phyloP scores from a whole-genome alignment of 2,329 filamentous ascomycete species.

The Pseudogymnoascus sp. region DNA sequence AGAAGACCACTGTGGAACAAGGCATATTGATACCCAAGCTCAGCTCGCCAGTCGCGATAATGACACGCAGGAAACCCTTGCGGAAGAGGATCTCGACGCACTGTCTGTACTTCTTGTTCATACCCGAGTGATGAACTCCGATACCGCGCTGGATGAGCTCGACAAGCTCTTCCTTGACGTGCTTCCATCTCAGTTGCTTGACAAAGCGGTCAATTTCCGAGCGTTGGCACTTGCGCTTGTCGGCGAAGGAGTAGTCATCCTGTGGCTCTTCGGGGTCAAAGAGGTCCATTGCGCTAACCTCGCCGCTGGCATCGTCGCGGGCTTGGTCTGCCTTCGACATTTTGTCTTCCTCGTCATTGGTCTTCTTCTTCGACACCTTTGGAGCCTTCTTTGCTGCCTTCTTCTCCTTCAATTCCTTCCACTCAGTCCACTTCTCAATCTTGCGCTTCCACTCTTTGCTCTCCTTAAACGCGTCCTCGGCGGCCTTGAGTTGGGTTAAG shows the following conservation, averaged over 20 bases:
- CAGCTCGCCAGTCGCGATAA: slow-evolving; percentile 69
- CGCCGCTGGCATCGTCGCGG: slow-evolving; percentile 48
- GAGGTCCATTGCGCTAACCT: slow-evolving; percentile 49
- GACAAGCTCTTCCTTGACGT: slow-evolving; percentile 47
- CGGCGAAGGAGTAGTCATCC: slow-evolving; percentile 59
- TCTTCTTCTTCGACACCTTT: slow-evolving; percentile 36
- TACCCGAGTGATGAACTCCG: slow-evolving; percentile 71
- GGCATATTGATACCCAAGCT: slow-evolving; percentile 79
- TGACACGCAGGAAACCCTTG: slow-evolving; percentile 61
- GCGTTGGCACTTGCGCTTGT: slow-evolving; percentile 49
- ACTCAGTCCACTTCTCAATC: slow-evolving; percentile 50
- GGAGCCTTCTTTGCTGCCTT: slow-evolving; percentile 36
- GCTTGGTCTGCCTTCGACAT: slow-evolving; percentile 49
- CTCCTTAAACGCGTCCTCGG: slow-evolving; percentile 51
- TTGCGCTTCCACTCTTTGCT: slow-evolving; percentile 54
- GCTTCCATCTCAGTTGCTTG: slow-evolving; percentile 42
- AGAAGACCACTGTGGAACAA: slow-evolving; percentile 74
- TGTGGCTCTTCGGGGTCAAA: slow-evolving; percentile 62
- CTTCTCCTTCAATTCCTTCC: slow-evolving; percentile 41
- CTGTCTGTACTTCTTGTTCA: slow-evolving; percentile 72
- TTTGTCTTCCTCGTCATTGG: slow-evolving; percentile 38
- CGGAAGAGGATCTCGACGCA: slow-evolving; percentile 68
- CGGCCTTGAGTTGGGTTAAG: slow-evolving; percentile 43
- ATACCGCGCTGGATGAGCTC: slow-evolving; percentile 59
- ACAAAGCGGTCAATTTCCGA: slow-evolving; percentile 53